Conservation (phyloP, 2,329 filamentous ascomycete genomes). For the Eurotiales sp. region DNA sequence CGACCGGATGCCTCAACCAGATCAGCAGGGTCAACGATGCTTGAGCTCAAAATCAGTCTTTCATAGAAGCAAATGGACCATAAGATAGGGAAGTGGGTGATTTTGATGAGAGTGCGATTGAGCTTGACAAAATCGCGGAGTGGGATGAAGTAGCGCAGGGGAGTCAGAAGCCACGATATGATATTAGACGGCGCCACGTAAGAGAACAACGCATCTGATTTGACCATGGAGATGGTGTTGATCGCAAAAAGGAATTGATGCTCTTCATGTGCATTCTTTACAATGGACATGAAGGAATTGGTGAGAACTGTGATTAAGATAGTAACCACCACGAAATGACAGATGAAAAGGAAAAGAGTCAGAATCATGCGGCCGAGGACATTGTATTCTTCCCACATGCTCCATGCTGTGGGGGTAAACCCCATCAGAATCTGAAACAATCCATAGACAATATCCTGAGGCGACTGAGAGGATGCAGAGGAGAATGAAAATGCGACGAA, state of each 20-base stretch:
- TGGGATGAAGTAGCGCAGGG: slow-evolving; percentile 73
- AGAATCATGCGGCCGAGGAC: slow-evolving; percentile 71
- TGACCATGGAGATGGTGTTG: slow-evolving; percentile 97
- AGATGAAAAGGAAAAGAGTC: slow-evolving; percentile 83
- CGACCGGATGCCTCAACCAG: slow-evolving; percentile 69
- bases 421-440: slow-evolving; percentile 95
- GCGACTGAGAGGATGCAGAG: slow-evolving; percentile 65
- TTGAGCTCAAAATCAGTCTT: slow-evolving; percentile 68
- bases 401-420: slow-evolving; percentile 93
- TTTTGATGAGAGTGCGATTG: slow-evolving; percentile 87
- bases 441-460: slow-evolving; percentile 75
- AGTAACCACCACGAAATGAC: slow-evolving; percentile 90
- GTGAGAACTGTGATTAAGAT: slow-evolving; percentile 94
- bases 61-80: slow-evolving; percentile 88
- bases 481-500: slow-evolving; percentile 92
- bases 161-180: slow-evolving; percentile 83
- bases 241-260: slow-evolving; percentile 91
- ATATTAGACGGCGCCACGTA: slow-evolving; percentile 91
- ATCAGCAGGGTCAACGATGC: slow-evolving; percentile 78
- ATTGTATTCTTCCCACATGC: slow-evolving; percentile 79
- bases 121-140: slow-evolving; percentile 77
- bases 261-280: slow-evolving; percentile 88
- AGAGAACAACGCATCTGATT: slow-evolving; percentile 93
- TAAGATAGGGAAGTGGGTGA: slow-evolving; percentile 82
- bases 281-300: slow-evolving; percentile 93